Conservation (phyloP, 129 eudicot genomes). For the Calendula officinalis region DNA sequence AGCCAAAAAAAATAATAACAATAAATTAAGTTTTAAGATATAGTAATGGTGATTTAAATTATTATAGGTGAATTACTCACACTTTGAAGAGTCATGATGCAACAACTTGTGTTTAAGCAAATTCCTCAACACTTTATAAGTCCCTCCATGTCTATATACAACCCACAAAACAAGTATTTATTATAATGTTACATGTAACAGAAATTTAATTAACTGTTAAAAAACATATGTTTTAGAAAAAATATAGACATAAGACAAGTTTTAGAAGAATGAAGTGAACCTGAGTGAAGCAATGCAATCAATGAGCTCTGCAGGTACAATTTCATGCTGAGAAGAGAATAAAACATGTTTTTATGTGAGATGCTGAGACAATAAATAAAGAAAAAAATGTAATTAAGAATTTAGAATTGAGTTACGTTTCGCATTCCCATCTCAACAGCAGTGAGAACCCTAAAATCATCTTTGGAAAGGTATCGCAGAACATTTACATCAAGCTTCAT, state of each 20-base stretch:
- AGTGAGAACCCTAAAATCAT: constrained; percentile 88
- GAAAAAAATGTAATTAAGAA: background rate
- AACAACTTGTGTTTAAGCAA: constrained; percentile 88
- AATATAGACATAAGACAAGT: background rate
- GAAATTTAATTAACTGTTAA: background rate
- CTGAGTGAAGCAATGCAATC: constrained; percentile 88
- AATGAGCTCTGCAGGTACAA: constrained; percentile 85
- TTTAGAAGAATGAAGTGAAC: constrained; percentile 27
- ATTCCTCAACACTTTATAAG: constrained; percentile 88
- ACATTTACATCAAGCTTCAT: constrained; percentile 93
- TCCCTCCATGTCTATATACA: constrained; percentile 79
- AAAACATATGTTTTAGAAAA: background rate
- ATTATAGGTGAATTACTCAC: constrained; percentile 36
- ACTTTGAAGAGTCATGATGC: constrained; percentile 88
- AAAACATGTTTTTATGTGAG: background rate
- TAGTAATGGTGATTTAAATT: background rate
- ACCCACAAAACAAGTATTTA: constrained; percentile 13
- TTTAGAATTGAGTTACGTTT: constrained; percentile 40
- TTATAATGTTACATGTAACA: background rate
- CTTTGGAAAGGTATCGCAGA: constrained; percentile 84
- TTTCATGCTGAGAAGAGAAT: constrained; percentile 71
- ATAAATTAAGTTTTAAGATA: background rate
- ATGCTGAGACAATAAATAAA: background rate
- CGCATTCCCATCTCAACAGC: constrained; percentile 99
- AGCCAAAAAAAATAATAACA: background rate